Conservation (phyloP, 2,329 filamentous ascomycete genomes). For the Diplodia seriata region DNA sequence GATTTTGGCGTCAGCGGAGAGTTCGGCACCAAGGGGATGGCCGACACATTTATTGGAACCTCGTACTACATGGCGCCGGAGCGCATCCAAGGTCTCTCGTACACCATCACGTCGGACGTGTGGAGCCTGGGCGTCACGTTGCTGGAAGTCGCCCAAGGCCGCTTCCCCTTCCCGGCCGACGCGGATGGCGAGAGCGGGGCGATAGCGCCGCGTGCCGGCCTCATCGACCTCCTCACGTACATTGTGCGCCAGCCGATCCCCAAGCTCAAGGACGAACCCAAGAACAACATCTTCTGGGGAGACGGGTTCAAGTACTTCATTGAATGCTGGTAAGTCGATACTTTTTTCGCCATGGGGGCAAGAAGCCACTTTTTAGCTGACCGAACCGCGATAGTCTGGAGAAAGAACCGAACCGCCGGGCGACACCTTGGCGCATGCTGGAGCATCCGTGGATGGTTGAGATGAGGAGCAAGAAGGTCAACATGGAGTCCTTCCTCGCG, state of each 20-base stretch:
- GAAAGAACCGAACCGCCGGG: constrained; percentile 85
- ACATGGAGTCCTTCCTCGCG: constrained; percentile 92
- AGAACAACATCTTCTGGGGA: constrained; percentile 90
- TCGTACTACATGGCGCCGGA: constrained; percentile 99
- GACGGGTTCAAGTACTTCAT: constrained; percentile 99
- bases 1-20: constrained; percentile 98
- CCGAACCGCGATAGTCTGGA: constrained; percentile 71
- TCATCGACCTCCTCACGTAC: constrained; percentile 96
- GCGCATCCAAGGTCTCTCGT: constrained; percentile 94
- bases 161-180: constrained; percentile 97
- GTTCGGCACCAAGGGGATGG: constrained; percentile 97
- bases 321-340: constrained; percentile 85
- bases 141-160: constrained; percentile 98
- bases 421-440: constrained; percentile 97
- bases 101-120: constrained; percentile 98
- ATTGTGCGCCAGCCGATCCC: constrained; percentile 96
- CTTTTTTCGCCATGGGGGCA: neutral
- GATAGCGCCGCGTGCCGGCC: constrained; percentile 88
- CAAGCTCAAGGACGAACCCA: constrained; percentile 92
- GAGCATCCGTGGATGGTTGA: constrained; percentile 99
- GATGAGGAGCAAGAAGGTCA: constrained; percentile 94
- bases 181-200: constrained; percentile 63
- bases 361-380: neutral
- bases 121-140: constrained; percentile 97
- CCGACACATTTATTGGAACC: constrained; percentile 98